Percentiles rank a stretch among this genome's conserved stretches.
phyloP scores from a whole-genome alignment of 352 stramenopile species.

The Pythium myriotylum region DNA sequence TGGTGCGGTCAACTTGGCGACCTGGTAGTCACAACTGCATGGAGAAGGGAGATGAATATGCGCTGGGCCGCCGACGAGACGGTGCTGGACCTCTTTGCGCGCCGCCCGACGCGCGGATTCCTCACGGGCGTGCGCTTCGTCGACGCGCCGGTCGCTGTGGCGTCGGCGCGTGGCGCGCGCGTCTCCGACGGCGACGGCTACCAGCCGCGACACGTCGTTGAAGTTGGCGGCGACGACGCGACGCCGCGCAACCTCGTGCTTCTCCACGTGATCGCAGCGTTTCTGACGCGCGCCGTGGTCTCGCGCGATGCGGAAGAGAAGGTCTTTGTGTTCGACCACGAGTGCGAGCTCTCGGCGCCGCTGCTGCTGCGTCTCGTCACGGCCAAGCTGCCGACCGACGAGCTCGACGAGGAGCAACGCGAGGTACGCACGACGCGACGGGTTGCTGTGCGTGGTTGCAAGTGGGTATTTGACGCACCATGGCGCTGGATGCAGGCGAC shows the following conservation, averaged over 20 bases:
- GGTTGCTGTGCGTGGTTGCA: no score
- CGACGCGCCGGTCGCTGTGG: slow-evolving; percentile 38
- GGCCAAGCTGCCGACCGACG: not conserved
- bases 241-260: slow-evolving; percentile 50
- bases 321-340: slow-evolving; percentile 72
- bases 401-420: no score
- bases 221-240: slow-evolving; percentile 49
- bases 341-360: slow-evolving; percentile 42
- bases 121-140: slow-evolving; percentile 55
- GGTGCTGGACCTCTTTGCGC: slow-evolving; percentile 74
- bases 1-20: not conserved
- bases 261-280: slow-evolving; percentile 57
- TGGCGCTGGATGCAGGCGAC: not conserved
- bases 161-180: not conserved
- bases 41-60: slow-evolving; percentile 13
- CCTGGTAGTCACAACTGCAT: slow-evolving; percentile 1
- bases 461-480: no score
- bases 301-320: slow-evolving; percentile 26
- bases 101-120: slow-evolving; percentile 53
- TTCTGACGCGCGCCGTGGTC: slow-evolving; percentile 36
- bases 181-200: slow-evolving; percentile 37
- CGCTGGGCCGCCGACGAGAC: slow-evolving; percentile 61
- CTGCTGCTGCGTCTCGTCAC: slow-evolving; percentile 33
- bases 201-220: slow-evolving; percentile 60
- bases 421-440: no score